Conservation (phyloP, 768 basidiomycete species). For the Macrocybe gigantea region DNA sequence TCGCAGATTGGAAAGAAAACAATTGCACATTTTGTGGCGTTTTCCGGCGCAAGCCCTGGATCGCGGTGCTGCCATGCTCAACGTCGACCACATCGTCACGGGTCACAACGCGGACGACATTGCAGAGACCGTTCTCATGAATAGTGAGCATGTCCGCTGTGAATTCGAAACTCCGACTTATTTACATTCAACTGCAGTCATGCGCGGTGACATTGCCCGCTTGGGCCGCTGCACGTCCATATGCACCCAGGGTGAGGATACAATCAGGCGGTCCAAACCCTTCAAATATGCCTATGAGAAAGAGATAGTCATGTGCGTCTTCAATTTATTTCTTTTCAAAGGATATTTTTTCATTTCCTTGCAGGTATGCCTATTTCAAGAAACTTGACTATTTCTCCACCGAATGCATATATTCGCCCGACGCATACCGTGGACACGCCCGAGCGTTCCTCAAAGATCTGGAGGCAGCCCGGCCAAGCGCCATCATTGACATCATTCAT, state of each 20-base stretch:
- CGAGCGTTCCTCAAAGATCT: constrained; percentile 92
- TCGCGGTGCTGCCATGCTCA: constrained; percentile 81
- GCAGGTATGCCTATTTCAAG: constrained; percentile 98
- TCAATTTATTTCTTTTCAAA: constrained; percentile 2
- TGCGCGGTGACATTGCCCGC: constrained; percentile 95
- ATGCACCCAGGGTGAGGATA: constrained; percentile 94
- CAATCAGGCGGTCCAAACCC: constrained; percentile 96
- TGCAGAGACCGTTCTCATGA: constrained; percentile 98
- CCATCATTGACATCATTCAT: constrained; percentile 97
- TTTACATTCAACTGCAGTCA: constrained; percentile 52
- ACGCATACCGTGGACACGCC: constrained; percentile 97
- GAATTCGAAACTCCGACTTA: not conserved
- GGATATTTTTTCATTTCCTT: not conserved
- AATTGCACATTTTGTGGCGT: constrained; percentile 99
- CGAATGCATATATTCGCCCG: constrained; percentile 98
- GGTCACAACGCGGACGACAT: constrained; percentile 99
- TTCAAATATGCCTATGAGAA: constrained; percentile 99
- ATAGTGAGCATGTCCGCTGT: constrained; percentile 54
- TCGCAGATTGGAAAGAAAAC: constrained; percentile 93
- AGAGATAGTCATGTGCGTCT: constrained; percentile 92
- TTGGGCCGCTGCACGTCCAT: constrained; percentile 91
- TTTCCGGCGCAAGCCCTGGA: constrained; percentile 93
- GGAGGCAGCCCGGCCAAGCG: constrained; percentile 89
- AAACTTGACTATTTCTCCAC: constrained; percentile 99
- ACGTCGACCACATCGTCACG: constrained; percentile 96